A percentile compares a stretch with the other conserved stretches of the same genome.
Evolutionary conservation across 805 yeast genomes (phyloP).

Genomic region (Martiniozyma abietophila): DNA sequence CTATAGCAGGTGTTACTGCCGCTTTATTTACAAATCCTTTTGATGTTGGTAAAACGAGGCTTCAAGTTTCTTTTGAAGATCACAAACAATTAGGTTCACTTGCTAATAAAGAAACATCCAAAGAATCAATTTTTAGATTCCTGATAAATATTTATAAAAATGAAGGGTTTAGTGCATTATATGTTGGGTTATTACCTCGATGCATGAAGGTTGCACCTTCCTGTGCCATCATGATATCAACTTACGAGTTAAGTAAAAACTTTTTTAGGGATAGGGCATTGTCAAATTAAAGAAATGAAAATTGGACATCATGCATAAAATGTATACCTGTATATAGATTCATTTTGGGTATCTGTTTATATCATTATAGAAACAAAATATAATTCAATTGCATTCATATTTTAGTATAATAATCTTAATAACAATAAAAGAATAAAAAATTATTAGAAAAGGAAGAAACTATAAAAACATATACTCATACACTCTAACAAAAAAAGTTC

Average conservation of each 20-base stretch:
- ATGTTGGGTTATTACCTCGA: slow-evolving; percentile 80
- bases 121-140: slow-evolving; percentile 58
- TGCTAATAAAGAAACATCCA: slow-evolving; percentile 11
- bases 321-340: too few relatives aligned
- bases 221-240: slow-evolving; percentile 96
- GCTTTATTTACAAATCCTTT: slow-evolving; percentile 89
- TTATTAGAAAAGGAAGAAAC: too few relatives aligned
- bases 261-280: slow-evolving; percentile 27
- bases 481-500: too few relatives aligned
- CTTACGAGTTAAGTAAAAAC: slow-evolving; percentile 82
- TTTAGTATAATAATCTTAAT: too few relatives aligned
- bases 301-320: too few relatives aligned
- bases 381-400: too few relatives aligned
- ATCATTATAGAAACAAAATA: too few relatives aligned
- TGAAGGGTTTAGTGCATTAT: slow-evolving; percentile 82
- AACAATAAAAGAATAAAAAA: too few relatives aligned
- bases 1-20: slow-evolving; percentile 74
- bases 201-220: slow-evolving; percentile 90
- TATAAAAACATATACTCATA: too few relatives aligned
- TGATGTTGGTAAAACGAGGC: slow-evolving; percentile 92
- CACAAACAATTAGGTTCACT: slow-evolving; percentile 11
- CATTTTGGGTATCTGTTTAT: too few relatives aligned
- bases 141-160: slow-evolving; percentile 49
- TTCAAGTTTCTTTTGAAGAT: slow-evolving; percentile 53
- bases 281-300: too few relatives aligned